Evolutionary conservation across 352 stramenopile genomes (phyloP).

Genomic region (Globisporangium sylvaticum): DNA sequence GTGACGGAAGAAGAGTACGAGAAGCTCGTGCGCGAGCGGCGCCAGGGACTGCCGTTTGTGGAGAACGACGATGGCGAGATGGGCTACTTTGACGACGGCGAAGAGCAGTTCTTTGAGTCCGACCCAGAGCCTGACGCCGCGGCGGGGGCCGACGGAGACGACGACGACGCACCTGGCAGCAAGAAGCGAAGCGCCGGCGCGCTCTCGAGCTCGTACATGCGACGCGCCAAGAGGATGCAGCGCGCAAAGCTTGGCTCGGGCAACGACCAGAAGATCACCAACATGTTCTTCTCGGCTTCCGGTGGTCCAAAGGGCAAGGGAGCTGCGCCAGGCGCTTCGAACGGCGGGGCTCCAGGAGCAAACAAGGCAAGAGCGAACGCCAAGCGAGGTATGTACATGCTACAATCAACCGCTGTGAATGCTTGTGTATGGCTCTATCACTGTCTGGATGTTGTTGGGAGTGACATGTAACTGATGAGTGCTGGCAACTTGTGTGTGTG

Average conservation of each 20-base stretch:
- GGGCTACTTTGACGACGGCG: constrained; percentile 86
- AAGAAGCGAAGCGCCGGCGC: constrained; percentile 79
- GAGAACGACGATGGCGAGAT: constrained; percentile 79
- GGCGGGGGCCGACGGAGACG: constrained; percentile 25
- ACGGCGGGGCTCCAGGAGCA: constrained; percentile 19
- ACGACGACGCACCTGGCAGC: constrained; percentile 28
- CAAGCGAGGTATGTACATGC: constrained; percentile 34
- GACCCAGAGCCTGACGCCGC: constrained; percentile 54
- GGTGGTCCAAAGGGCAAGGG: constrained; percentile 32
- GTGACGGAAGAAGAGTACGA: constrained; percentile 86
- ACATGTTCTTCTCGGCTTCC: constrained; percentile 82
- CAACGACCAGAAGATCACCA: constrained; percentile 86
- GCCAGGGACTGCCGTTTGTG: constrained; percentile 75
- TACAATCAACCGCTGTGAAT: neutral
- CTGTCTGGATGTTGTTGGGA: neutral
- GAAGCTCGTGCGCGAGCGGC: constrained; percentile 75
- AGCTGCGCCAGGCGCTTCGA: constrained; percentile 10
- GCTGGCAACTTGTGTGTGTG: neutral
- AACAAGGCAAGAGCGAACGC: constrained; percentile 18
- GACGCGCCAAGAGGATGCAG: constrained; percentile 81
- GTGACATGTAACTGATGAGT: neutral
- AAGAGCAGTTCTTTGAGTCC: constrained; percentile 88
- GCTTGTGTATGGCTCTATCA: neutral
- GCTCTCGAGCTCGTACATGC: constrained; percentile 70
- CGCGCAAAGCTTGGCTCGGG: constrained; percentile 67